Evolutionary conservation across 1,284 basidiomycete genomes (phyloP).

Genomic region (Austroboletus niveus): DNA sequence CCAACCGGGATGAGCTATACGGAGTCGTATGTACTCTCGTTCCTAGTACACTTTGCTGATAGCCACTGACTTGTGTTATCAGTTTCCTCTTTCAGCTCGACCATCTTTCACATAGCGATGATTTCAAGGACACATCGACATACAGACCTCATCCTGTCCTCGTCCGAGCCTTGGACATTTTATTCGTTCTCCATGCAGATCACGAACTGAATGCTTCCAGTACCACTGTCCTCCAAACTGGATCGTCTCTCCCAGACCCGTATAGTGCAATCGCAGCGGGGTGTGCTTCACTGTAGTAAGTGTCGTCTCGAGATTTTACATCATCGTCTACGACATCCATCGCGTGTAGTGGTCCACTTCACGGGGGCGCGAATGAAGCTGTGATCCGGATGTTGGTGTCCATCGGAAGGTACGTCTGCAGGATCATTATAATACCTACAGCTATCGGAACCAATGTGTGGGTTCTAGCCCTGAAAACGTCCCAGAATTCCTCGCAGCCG

Average conservation of each 20-base stretch:
- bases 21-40: conserved; percentile 57
- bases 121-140: conserved; percentile 39
- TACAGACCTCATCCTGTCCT: conserved; percentile 81
- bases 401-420: conserved; percentile 66
- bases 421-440: neutral
- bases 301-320: conserved; percentile 5
- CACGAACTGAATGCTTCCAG: conserved; percentile 85
- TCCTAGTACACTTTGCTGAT: neutral
- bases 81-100: conserved; percentile 90
- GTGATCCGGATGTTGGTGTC: conserved; percentile 88
- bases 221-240: conserved; percentile 82
- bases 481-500: conserved; percentile 78
- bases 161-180: conserved; percentile 78
- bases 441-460: conserved; percentile 1
- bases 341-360: conserved; percentile 67
- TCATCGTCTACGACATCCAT: neutral
- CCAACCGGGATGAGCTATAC: conserved; percentile 81
- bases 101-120: conserved; percentile 46
- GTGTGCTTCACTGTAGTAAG: conserved; percentile 81
- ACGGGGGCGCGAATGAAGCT: conserved; percentile 85
- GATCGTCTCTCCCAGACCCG: conserved; percentile 84
- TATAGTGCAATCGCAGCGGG: conserved; percentile 85
- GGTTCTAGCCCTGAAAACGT: conserved; percentile 71
- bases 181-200: conserved; percentile 87
- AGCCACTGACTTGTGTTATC: neutral